phyloP scores from a whole-genome alignment of 345 rosid species.

The Aquilaria sinensis region DNA sequence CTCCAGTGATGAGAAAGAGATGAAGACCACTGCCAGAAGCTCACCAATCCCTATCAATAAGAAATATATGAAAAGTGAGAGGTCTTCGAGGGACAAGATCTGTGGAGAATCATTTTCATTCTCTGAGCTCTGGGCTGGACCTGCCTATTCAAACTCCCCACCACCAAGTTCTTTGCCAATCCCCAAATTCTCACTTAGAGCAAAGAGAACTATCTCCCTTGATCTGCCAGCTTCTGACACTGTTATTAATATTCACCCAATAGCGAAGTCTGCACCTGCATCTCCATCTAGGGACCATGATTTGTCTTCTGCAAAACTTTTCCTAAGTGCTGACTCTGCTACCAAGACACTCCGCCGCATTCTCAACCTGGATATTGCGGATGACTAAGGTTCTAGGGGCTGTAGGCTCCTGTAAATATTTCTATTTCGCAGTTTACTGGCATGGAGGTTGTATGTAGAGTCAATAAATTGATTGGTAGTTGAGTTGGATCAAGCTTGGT shows the following conservation, averaged over 20 bases:
- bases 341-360: constrained; percentile 88
- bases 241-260: constrained; percentile 31
- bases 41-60: constrained; percentile 36
- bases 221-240: constrained; percentile 38
- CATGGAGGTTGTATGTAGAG: constrained; percentile 47
- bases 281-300: constrained; percentile 66
- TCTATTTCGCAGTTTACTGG: constrained; percentile 23
- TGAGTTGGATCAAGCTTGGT: constrained; percentile 25
- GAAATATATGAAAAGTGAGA: constrained; percentile 18
- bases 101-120: constrained; percentile 29
- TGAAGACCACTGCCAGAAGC: constrained; percentile 24
- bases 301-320: constrained; percentile 33
- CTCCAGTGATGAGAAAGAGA: constrained; percentile 10
- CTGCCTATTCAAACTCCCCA: constrained; percentile 94
- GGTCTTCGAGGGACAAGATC: constrained; percentile 26
- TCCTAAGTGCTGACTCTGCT: constrained; percentile 64
- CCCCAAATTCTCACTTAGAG: constrained; percentile 71
- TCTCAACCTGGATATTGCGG: constrained; percentile 70
- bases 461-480: constrained; percentile 39
- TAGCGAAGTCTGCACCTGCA: constrained; percentile 79
- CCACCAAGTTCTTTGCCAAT: constrained; percentile 91
- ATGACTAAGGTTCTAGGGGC: constrained; percentile 47
- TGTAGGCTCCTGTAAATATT: constrained; percentile 40
- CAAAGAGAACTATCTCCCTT: constrained; percentile 58
- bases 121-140: constrained; percentile 97